These are phyloP conservation scores for Aspergillus latus DNA, from an alignment of 2,329 filamentous ascomycete species.

Conservation along the genomic window DNA sequence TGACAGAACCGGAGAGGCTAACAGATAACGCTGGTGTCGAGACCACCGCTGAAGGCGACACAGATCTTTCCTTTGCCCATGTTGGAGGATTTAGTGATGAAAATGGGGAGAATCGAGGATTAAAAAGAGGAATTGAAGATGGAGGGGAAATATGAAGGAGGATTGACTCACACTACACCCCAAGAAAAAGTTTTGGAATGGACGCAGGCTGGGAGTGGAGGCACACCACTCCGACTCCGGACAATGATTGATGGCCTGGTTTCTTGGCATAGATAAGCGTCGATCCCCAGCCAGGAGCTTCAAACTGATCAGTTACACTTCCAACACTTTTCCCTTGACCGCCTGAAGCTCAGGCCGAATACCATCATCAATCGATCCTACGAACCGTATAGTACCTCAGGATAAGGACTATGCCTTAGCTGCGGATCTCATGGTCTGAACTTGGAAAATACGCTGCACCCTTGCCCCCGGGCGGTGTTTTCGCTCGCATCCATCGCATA, in stretches of 20 bases:
- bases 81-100: background rate
- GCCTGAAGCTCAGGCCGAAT: background rate
- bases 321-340: background rate
- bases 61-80: conserved; percentile 31
- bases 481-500: too few relatives aligned
- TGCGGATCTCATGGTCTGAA: too few relatives aligned
- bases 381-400: too few relatives aligned
- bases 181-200: conserved; percentile 11
- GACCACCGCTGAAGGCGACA: conserved; percentile 50
- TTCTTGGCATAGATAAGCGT: conserved; percentile 12
- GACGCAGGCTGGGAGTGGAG: conserved; percentile 3
- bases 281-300: background rate
- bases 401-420: too few relatives aligned
- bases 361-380: background rate
- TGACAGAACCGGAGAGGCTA: conserved; percentile 32
- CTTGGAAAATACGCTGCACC: too few relatives aligned
- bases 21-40: conserved; percentile 60
- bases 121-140: background rate
- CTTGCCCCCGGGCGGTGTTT: too few relatives aligned
- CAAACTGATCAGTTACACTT: background rate
- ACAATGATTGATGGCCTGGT: background rate
- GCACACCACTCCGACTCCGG: conserved; percentile 1
- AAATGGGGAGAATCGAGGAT: conserved; percentile 1
- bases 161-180: conserved; percentile 12
- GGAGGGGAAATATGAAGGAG: background rate